Conservation (phyloP, 2,329 filamentous ascomycete species). For the Pestalotiopsis sp. region DNA sequence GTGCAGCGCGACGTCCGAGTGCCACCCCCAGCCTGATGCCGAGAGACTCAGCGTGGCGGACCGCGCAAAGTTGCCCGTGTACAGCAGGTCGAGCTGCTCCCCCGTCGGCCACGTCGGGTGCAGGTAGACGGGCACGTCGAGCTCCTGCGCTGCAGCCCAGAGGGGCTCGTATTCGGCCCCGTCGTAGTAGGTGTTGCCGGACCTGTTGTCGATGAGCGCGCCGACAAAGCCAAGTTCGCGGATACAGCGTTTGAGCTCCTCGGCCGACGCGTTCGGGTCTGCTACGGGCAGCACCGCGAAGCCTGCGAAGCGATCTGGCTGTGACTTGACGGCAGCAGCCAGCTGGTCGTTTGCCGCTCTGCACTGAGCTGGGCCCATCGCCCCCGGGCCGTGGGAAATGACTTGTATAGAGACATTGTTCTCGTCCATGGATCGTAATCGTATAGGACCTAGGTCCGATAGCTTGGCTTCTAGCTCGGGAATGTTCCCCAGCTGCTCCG, state of each 20-base stretch:
- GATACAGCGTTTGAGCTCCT: slow-evolving; percentile 32
- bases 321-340: slow-evolving; percentile 25
- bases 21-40: slow-evolving; percentile 36
- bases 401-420: slow-evolving; percentile 26
- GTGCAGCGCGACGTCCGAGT: slow-evolving; percentile 37
- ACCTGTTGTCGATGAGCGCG: slow-evolving; percentile 32
- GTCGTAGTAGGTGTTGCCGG: slow-evolving; percentile 32
- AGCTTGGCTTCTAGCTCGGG: slow-evolving; percentile 15
- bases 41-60: slow-evolving; percentile 20
- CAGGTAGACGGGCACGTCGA: slow-evolving; percentile 54
- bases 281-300: slow-evolving; percentile 32
- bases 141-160: slow-evolving; percentile 38
- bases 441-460: slow-evolving; percentile 19
- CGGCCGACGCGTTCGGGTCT: slow-evolving; percentile 28
- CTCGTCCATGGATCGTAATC: slow-evolving; percentile 23
- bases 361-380: slow-evolving; percentile 19
- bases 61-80: slow-evolving; percentile 34
- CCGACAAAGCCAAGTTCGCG: slow-evolving; percentile 34
- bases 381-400: slow-evolving; percentile 27
- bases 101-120: slow-evolving; percentile 44
- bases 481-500: slow-evolving; percentile 13
- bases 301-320: slow-evolving; percentile 29
- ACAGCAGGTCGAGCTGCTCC: slow-evolving; percentile 34
- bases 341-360: slow-evolving; percentile 26
- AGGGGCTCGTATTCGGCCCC: slow-evolving; percentile 29